These are phyloP conservation scores for Suhomyces faveliae DNA, from an alignment of 805 yeast genomes.

Conservation along the genomic window DNA sequence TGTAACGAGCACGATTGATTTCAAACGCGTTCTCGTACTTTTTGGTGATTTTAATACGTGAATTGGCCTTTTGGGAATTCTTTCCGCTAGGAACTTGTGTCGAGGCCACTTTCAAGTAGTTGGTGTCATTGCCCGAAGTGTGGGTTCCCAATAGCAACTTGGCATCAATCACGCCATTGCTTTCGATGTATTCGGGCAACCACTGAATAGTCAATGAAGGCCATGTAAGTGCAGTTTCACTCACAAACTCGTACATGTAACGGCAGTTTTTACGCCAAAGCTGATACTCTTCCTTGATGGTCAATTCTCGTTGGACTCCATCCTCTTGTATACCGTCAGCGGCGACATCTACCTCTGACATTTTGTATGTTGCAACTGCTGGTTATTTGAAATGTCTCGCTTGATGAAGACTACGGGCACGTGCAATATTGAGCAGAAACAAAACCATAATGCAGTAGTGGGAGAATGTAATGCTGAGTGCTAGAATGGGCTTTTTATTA, in stretches of 20 bases:
- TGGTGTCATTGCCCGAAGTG: constrained; percentile 65
- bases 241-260: constrained; percentile 78
- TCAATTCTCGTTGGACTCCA: constrained; percentile 34
- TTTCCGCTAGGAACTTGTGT: constrained; percentile 53
- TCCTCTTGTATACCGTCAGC: constrained; percentile 4
- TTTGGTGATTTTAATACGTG: constrained; percentile 59
- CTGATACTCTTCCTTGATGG: constrained; percentile 66
- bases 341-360: constrained; percentile 1
- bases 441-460: no score
- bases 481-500: no score
- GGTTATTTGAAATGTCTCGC: not conserved
- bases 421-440: no score
- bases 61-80: constrained; percentile 33
- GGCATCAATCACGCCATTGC: constrained; percentile 39
- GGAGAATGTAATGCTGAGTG: no score
- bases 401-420: not conserved
- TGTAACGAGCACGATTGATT: constrained; percentile 68
- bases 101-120: constrained; percentile 64
- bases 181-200: constrained; percentile 48
- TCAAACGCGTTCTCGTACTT: constrained; percentile 64
- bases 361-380: not conserved
- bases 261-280: constrained; percentile 81
- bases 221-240: constrained; percentile 79
- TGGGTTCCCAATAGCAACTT: constrained; percentile 68
- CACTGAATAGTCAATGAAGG: constrained; percentile 80